Conservation (phyloP, 2,329 filamentous ascomycete species). For the Hymenoscyphus linearis region DNA sequence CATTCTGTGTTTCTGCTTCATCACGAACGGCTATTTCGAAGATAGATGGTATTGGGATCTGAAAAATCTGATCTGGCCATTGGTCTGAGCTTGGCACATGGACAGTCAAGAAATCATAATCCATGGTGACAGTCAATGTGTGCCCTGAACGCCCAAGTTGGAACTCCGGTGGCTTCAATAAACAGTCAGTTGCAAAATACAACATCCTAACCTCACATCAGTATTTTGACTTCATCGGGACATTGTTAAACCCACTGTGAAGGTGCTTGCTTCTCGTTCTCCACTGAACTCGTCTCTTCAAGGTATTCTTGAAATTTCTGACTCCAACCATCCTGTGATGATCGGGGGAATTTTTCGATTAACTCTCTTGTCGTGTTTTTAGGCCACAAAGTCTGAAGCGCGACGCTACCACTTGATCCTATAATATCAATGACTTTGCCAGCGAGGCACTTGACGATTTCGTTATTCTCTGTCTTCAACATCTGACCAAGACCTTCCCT, state of each 20-base stretch:
- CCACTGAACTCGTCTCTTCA: slow-evolving; percentile 5
- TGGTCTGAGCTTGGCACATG: neutral
- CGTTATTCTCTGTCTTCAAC: slow-evolving; percentile 23
- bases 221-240: neutral
- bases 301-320: slow-evolving; percentile 21
- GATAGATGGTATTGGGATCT: slow-evolving; percentile 1
- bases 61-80: neutral
- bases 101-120: neutral
- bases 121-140: neutral
- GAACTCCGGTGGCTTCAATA: neutral
- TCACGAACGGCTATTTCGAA: neutral
- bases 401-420: slow-evolving; percentile 6
- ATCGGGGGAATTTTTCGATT: slow-evolving; percentile 22
- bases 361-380: slow-evolving; percentile 4
- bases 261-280: neutral
- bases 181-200: slow-evolving; percentile 1
- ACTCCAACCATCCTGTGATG: slow-evolving; percentile 22
- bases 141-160: neutral
- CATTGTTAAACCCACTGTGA: neutral
- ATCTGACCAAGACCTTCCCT: slow-evolving; percentile 22
- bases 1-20: neutral
- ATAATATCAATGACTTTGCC: slow-evolving; percentile 22
- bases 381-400: slow-evolving; percentile 22
- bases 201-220: neutral
- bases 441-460: slow-evolving; percentile 24